Evolutionary conservation across 495 filamentous ascomycete species (phyloP).

Genomic region (Pseudomonodictys pantanalensis): DNA sequence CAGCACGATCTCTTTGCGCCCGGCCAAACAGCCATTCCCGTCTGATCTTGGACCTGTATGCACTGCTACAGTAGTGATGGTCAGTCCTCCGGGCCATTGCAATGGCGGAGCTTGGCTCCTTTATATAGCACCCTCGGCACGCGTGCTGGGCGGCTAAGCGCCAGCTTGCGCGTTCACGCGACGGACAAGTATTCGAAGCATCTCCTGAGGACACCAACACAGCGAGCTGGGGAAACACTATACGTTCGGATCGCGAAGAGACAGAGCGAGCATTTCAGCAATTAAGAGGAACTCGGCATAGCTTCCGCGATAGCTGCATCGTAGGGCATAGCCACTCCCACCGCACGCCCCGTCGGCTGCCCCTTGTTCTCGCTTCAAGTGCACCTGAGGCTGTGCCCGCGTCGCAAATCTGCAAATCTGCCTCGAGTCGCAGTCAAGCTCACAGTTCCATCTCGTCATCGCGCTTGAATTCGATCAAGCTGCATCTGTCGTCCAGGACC

Average conservation of each 20-base stretch:
- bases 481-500: background rate
- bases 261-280: background rate
- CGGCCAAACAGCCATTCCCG: too few species aligned
- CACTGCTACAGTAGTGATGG: conserved; percentile 1
- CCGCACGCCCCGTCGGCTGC: conserved; percentile 9
- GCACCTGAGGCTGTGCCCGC: conserved; percentile 24
- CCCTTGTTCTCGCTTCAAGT: conserved; percentile 2
- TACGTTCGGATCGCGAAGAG: background rate
- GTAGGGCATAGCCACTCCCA: conserved; percentile 22
- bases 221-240: too few species aligned
- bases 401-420: conserved; percentile 32
- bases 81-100: background rate
- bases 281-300: background rate
- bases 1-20: too few species aligned
- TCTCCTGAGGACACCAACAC: background rate
- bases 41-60: background rate
- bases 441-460: conserved; percentile 29
- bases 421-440: conserved; percentile 30
- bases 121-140: conserved; percentile 20
- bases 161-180: conserved; percentile 6
- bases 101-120: conserved; percentile 7
- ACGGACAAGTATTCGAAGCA: background rate
- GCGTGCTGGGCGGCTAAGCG: conserved; percentile 16
- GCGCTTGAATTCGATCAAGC: conserved; percentile 11
- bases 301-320: background rate